Base-by-base conservation (phyloP, 2,329 filamentous ascomycete species). In the Aspergillus novofumigatus region DNA sequence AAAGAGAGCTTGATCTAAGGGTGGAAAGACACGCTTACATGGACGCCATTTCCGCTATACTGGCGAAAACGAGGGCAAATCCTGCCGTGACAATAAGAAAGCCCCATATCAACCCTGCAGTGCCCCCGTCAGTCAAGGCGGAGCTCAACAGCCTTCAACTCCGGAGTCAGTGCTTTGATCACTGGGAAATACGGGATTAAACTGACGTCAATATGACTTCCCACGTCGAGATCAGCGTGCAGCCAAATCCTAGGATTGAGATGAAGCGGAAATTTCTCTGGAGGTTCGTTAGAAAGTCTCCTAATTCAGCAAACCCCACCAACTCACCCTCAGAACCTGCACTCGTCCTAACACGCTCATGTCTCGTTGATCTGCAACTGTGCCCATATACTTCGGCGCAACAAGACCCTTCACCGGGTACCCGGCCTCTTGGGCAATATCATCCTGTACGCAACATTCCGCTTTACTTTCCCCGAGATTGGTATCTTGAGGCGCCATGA, bases 221-320 rank as follows among this genome's bases (percentile, higher is more conserved):
- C 76, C 76, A 79, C 47, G 76, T 78, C 42, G 70, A 69, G 38
- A 78, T 73, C 51, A 77, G 59, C 10, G 75, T 77, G 49, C 73
- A 76, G 17, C 70, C 73, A 59, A 79, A 79, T 11, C 76, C 77
- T 17, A 79, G 63, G 54, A 79, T 78, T 0, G 77, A 77, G 38
- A 78, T 62, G 56, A 77, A 78, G 25, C 69, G 68, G 66, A 79
- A 80, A 54, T 77, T 77, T 62, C 77, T 67, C 77, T 79, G 23
- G 51, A 44, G 21, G 51, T 56, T 35, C 42, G 55, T 51, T 49
- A 28, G 47, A 14, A 20, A 49, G 44, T 25, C n/a, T 50, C 44
- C 25, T 35, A n/a, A 25, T 3, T 23, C 10, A 11, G 4, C 11
- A 53, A 57, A 61, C 52, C 26, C n/a, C 21, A 51, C 21, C 20